Base-by-base conservation (phyloP, 805 yeast species). In the Wickerhamiella vanderwaltii region DNA sequence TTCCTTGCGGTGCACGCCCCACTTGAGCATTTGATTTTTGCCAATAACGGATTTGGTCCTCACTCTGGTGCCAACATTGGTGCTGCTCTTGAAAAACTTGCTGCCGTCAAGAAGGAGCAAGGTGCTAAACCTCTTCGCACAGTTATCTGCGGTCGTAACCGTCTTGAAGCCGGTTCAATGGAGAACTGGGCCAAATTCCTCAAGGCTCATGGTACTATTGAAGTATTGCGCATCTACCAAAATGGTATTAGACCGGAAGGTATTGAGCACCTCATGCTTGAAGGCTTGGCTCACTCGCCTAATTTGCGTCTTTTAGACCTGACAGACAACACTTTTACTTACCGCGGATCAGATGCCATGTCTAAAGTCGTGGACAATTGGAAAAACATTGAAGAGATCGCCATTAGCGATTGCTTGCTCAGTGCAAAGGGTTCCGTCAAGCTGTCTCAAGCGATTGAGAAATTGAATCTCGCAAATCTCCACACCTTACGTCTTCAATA, bases 21-120 rank as follows among this genome's bases (percentile, higher is more conserved):
- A 19, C 64, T 91, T 43, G 80, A 83, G 61, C 95, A 91, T 58
- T 71, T 91, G 60, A 77, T 84, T 50, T 68, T 91, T 48, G 79
- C 95, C 35, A 91, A 91, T 64, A 91, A 91, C 60, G 99, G 99
- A 43, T 79, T 91, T 76, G 99, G 99, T 26, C 99, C 99, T 19
- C 81, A 81, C 59, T 94, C 97, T 1, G 98, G 99, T 53, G 79
- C 88, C 44, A 74, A 94, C 59, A 82, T 91, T 47, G 99, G 96
- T 46, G 75, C 76, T 53, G 83, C 95, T 3, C 71, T 91, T 35
- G 83, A 68, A 63, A 69, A 72, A 51, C 70, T 88, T 49, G 75
- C 91, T 16, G 60, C 59, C 39, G 86, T 86, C 62, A 59, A 66
- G 48, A 60, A 60, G 37, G 58, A 60, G n/a, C 53, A 57, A 23